These are phyloP conservation scores for Oidiodendron maius DNA, from an alignment of 495 filamentous ascomycete species.

Conservation along the genomic window DNA sequence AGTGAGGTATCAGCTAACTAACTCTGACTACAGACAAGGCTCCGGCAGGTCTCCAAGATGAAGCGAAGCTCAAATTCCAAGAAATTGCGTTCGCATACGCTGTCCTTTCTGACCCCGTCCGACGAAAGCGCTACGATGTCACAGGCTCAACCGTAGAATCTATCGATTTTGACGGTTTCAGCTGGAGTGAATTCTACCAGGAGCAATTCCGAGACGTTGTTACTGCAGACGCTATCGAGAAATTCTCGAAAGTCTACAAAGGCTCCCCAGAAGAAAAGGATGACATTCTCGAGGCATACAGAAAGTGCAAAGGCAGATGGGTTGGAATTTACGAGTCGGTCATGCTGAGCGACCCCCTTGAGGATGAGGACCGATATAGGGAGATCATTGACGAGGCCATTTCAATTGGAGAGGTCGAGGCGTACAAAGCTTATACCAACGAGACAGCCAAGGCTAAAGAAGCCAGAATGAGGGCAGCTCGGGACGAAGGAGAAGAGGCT, in stretches of 20 bases:
- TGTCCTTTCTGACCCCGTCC: slow-evolving; percentile 72
- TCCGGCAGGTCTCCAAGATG: slow-evolving; percentile 50
- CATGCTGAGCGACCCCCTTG: slow-evolving; percentile 77
- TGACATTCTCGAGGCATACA: slow-evolving; percentile 73
- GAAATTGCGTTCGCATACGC: slow-evolving; percentile 89
- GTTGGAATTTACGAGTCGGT: slow-evolving; percentile 69
- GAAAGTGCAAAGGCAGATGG: slow-evolving; percentile 63
- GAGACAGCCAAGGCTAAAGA: slow-evolving; percentile 62
- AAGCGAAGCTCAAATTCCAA: slow-evolving; percentile 78
- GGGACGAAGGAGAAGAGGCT: slow-evolving; percentile 65
- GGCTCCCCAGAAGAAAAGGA: slow-evolving; percentile 76
- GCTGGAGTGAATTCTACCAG: slow-evolving; percentile 84
- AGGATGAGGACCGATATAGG: slow-evolving; percentile 83
- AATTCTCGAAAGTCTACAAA: slow-evolving; percentile 73
- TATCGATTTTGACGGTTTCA: slow-evolving; percentile 66
- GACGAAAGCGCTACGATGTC: slow-evolving; percentile 78
- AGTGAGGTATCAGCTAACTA: slow-evolving; percentile 1
- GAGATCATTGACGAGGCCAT: slow-evolving; percentile 80
- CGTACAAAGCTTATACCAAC: slow-evolving; percentile 60
- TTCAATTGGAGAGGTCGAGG: slow-evolving; percentile 53
- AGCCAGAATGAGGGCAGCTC: slow-evolving; percentile 56
- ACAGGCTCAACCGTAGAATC: slow-evolving; percentile 84
- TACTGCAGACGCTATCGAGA: slow-evolving; percentile 59
- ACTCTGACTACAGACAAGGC: slow-evolving; percentile 62
- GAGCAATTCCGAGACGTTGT: slow-evolving; percentile 72